A percentile compares a stretch with the other conserved stretches of the same genome.
Evolutionary conservation across 139 green algal genomes (phyloP).

Genomic region (Micractinium sp.): DNA sequence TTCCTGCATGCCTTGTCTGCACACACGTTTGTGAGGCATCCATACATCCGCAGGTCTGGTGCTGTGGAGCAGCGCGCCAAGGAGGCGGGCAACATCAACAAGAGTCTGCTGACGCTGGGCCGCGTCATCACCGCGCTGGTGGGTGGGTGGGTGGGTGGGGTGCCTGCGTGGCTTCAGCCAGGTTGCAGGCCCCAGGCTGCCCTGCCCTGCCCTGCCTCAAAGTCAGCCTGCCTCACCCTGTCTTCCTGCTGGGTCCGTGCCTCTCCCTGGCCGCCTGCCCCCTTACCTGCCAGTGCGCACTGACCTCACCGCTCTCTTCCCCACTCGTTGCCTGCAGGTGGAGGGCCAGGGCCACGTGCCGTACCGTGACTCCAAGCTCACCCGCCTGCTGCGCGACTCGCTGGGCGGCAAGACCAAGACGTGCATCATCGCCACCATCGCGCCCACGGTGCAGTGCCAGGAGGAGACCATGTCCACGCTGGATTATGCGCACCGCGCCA

Average conservation of each 20-base stretch:
- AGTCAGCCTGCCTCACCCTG: neutral
- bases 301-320: neutral
- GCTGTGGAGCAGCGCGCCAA: conserved; percentile 87
- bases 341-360: conserved; percentile 72
- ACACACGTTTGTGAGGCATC: neutral
- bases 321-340: conserved; percentile 34
- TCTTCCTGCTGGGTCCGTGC: neutral
- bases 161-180: neutral
- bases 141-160: neutral
- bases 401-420: conserved; percentile 90
- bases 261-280: neutral
- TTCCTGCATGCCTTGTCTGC: neutral
- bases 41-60: conserved; percentile 68
- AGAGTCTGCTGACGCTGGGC: conserved; percentile 94
- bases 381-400: conserved; percentile 94
- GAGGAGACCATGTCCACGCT: conserved; percentile 98
- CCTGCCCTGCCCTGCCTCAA: too few species aligned
- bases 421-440: conserved; percentile 99
- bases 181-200: too few species aligned
- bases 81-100: conserved; percentile 98
- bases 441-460: conserved; percentile 79
- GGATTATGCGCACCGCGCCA: conserved; percentile 97
- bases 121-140: conserved; percentile 96
- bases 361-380: conserved; percentile 97
- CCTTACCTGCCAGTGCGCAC: neutral